A percentile compares a stretch with the other conserved stretches of the same genome.
phyloP scores from a whole-genome alignment of 768 basidiomycete species.

The Hygrophoropsis aurantiaca region DNA sequence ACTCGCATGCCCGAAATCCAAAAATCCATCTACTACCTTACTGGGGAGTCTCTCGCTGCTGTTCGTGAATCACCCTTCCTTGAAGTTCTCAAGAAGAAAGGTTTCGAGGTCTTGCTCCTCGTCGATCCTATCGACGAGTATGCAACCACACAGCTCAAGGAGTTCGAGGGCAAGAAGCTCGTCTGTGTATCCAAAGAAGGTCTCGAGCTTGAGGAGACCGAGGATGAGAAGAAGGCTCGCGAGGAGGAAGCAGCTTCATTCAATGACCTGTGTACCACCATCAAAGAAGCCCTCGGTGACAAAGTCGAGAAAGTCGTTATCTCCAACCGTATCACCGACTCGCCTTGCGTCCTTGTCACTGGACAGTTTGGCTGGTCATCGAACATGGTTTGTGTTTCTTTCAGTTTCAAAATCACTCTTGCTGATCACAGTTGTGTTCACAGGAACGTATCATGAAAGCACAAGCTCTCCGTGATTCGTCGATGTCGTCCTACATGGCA shows the following conservation, averaged over 20 bases:
- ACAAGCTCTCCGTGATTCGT: slow-evolving; percentile 93
- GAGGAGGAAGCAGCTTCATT: slow-evolving; percentile 85
- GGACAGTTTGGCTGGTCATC: slow-evolving; percentile 99
- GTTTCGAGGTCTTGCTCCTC: slow-evolving; percentile 95
- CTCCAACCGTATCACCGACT: slow-evolving; percentile 97
- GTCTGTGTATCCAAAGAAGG: slow-evolving; percentile 99
- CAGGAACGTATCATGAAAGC: slow-evolving; percentile 99
- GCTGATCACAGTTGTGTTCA: slow-evolving; percentile 6
- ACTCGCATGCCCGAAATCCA: slow-evolving; percentile 99
- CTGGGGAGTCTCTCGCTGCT: slow-evolving; percentile 92
- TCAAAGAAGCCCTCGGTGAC: slow-evolving; percentile 98
- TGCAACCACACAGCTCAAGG: slow-evolving; percentile 97
- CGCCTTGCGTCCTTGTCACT: slow-evolving; percentile 95
- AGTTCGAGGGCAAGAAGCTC: slow-evolving; percentile 97
- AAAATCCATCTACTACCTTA: slow-evolving; percentile 99
- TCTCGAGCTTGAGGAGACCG: slow-evolving; percentile 98
- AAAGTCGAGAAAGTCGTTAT: slow-evolving; percentile 99
- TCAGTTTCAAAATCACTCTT: neutral
- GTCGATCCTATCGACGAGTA: slow-evolving; percentile 99
- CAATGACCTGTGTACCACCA: slow-evolving; percentile 86
- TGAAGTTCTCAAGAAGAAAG: slow-evolving; percentile 99
- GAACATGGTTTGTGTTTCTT: slow-evolving; percentile 73
- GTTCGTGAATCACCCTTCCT: slow-evolving; percentile 97
- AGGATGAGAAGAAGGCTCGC: slow-evolving; percentile 91
- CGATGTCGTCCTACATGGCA: slow-evolving; percentile 99